These are phyloP conservation scores for Extremus antarcticus DNA, from an alignment of 495 filamentous ascomycete species.

Conservation along the genomic window DNA sequence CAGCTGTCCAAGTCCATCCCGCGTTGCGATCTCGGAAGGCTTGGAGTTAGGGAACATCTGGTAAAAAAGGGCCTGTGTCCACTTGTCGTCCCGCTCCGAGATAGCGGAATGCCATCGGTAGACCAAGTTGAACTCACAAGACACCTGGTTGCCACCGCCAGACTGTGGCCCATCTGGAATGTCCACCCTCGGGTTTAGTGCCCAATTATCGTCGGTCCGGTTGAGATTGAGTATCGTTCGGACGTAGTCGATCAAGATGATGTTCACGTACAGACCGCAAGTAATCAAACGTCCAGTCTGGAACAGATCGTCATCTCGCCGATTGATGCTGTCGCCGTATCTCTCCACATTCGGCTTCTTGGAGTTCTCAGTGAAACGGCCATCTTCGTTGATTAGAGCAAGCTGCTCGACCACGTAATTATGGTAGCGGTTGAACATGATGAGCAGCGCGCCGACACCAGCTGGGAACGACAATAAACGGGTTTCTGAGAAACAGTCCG, in stretches of 20 bases:
- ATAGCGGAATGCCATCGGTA: slow-evolving; percentile 64
- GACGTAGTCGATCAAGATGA: slow-evolving; percentile 34
- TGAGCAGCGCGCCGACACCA: slow-evolving; percentile 58
- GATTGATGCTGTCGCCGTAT: slow-evolving; percentile 18
- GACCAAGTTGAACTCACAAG: slow-evolving; percentile 61
- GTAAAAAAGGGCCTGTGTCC: slow-evolving; percentile 50
- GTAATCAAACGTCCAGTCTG: slow-evolving; percentile 33
- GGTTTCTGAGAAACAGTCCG: slow-evolving; percentile 70
- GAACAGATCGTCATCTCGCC: slow-evolving; percentile 33
- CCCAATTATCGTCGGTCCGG: slow-evolving; percentile 31
- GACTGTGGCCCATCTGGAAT: slow-evolving; percentile 28
- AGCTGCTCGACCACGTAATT: slow-evolving; percentile 41
- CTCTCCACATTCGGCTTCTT: slow-evolving; percentile 1
- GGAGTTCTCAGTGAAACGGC: slow-evolving; percentile 36
- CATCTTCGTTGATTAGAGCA: slow-evolving; percentile 48
- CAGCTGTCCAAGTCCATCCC: slow-evolving; percentile 1
- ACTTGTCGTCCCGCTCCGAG: slow-evolving; percentile 52
- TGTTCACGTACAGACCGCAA: slow-evolving; percentile 33
- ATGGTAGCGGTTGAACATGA: slow-evolving; percentile 54
- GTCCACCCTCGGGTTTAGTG: slow-evolving; percentile 29
- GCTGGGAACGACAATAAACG: slow-evolving; percentile 72
- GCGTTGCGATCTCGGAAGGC: background rate
- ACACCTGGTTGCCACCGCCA: slow-evolving; percentile 55
- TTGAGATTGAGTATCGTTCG: slow-evolving; percentile 36
- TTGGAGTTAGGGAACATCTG: slow-evolving; percentile 21